A percentile compares a stretch with the other conserved stretches of the same genome.
These are phyloP conservation scores for Nemania bipapillata DNA, from an alignment of 2,329 filamentous ascomycete species.

Conservation along the genomic window DNA sequence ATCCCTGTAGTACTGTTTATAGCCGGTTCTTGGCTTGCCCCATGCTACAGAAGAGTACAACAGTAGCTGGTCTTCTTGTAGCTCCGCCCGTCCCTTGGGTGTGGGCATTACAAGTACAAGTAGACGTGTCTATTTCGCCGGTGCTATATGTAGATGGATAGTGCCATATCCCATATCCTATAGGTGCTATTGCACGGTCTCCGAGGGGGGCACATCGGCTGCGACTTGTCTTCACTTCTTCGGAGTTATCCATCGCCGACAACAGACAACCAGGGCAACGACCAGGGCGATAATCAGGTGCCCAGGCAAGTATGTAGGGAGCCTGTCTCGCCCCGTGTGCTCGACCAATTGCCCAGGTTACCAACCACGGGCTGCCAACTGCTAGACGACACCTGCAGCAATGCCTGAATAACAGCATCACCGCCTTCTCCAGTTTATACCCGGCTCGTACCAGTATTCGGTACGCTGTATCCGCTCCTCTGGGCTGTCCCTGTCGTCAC, in stretches of 20 bases:
- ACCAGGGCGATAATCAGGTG: not conserved
- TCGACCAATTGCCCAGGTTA: conserved; percentile 18
- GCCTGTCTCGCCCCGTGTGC: not conserved
- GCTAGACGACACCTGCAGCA: conserved; percentile 34
- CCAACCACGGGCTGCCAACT: conserved; percentile 20
- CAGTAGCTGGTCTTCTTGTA: too few species aligned
- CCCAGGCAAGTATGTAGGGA: not conserved
- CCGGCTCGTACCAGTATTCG: not conserved
- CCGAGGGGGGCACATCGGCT: not conserved
- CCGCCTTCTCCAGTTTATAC: conserved; percentile 17
- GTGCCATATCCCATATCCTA: too few species aligned
- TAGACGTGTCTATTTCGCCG: not conserved
- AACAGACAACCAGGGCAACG: not conserved
- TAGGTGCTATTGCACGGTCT: not conserved
- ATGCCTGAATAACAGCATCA: conserved; percentile 17
- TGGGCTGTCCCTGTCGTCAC: conserved; percentile 2
- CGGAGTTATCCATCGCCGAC: not conserved
- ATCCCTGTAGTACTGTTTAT: conserved; percentile 14
- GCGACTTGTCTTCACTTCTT: not conserved
- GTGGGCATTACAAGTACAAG: not conserved
- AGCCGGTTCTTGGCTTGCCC: conserved; percentile 3
- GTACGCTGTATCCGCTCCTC: not conserved
- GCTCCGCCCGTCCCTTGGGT: not conserved
- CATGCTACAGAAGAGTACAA: too few species aligned
- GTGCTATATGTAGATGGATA: too few species aligned